Evolutionary conservation across 257 asterid genomes (phyloP).

Genomic region (Solanum sejunctum): DNA sequence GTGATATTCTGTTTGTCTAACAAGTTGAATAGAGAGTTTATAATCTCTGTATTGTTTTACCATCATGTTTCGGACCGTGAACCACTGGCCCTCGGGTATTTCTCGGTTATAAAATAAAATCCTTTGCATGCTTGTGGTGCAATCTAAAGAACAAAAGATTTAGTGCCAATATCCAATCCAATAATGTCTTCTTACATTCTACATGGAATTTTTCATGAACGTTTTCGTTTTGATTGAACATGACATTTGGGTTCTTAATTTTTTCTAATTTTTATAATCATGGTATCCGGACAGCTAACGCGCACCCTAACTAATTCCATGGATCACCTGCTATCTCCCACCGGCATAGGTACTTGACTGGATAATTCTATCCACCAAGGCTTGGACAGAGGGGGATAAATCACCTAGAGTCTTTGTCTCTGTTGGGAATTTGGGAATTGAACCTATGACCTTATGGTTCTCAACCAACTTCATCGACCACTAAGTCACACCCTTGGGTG

Average conservation of each 20-base stretch:
- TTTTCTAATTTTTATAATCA: background rate
- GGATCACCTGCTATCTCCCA: background rate
- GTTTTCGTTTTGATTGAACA: background rate
- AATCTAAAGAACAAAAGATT: background rate
- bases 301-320: background rate
- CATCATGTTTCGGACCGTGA: background rate
- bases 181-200: background rate
- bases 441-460: background rate
- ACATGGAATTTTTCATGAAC: background rate
- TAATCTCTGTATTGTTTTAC: background rate
- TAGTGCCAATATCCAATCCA: background rate
- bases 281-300: background rate
- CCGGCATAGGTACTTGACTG: too few species aligned
- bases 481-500: background rate
- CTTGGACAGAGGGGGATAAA: background rate
- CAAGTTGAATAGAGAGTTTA: background rate
- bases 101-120: background rate
- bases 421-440: background rate
- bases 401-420: background rate
- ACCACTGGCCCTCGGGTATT: background rate
- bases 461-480: background rate
- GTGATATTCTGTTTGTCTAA: background rate
- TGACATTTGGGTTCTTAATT: background rate
- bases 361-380: background rate
- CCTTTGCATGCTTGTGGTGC: background rate